Evolutionary conservation across 345 rosid species (phyloP).

Genomic region (Combretum micranthum): DNA sequence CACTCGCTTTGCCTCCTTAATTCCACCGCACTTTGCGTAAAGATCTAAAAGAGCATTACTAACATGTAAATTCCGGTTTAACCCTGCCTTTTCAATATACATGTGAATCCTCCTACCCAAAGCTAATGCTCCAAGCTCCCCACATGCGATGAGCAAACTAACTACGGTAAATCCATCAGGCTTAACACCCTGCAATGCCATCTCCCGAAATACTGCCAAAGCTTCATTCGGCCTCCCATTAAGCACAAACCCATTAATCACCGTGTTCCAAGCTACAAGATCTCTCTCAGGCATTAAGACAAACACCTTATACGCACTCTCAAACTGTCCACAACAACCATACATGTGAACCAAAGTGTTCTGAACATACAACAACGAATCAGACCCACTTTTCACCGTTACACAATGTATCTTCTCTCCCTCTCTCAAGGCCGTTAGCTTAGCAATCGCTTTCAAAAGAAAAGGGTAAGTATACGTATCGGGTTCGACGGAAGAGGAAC

Average conservation of each 20-base stretch:
- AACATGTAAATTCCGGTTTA: constrained; percentile 38
- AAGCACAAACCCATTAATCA: constrained; percentile 71
- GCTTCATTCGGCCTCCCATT: constrained; percentile 69
- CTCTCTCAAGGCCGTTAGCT: constrained; percentile 31
- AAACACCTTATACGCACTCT: constrained; percentile 57
- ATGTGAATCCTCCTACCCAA: constrained; percentile 67
- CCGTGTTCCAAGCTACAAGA: constrained; percentile 85
- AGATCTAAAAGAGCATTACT: constrained; percentile 69
- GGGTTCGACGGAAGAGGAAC: constrained; percentile 33
- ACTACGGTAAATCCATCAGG: constrained; percentile 87
- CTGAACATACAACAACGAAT: constrained; percentile 52
- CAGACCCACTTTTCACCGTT: constrained; percentile 49
- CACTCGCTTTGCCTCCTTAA: constrained; percentile 42
- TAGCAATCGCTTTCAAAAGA: constrained; percentile 64
- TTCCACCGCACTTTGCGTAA: constrained; percentile 63
- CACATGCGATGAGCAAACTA: constrained; percentile 68
- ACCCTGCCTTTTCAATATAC: constrained; percentile 46
- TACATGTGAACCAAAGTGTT: constrained; percentile 65
- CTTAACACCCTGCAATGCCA: constrained; percentile 40
- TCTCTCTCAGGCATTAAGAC: constrained; percentile 56
- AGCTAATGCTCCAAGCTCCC: constrained; percentile 66
- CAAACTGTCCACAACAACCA: constrained; percentile 34
- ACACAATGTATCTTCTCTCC: constrained; percentile 54
- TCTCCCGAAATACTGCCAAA: constrained; percentile 40
- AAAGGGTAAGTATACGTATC: constrained; percentile 89